Evolutionary conservation across 176 grass and related monocot genomes (phyloP), one percentile per base, ranked within the genome.

Genomic region (Triticum dicoccoides): DNA sequence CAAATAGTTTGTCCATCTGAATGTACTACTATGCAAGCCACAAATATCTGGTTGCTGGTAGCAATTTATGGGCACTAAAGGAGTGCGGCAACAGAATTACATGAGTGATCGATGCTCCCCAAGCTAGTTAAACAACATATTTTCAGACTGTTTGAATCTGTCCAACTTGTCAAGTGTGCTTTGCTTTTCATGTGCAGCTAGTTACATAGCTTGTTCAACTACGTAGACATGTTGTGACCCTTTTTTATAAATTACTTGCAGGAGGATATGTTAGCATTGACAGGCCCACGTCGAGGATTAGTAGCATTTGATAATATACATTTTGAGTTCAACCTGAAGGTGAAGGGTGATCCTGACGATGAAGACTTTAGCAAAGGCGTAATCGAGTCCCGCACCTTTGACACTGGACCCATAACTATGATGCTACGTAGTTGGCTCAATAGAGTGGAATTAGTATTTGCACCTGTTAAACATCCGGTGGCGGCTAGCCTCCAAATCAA

Each of bases 281-380:
- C 18, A 70, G 67, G 67, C 39, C 67, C 67, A 70, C 18, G 18
- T 21, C 33, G 67, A 70, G 67, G 67, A 70, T 70, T 70, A 69
- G 2, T 69, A 37, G 8, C 20, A 21, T 20, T 9, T 4, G 66
- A 69, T 37, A 9, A 4, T 69, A 70, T 70, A 11, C 37, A 38
- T 70, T 70, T 70, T 70, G 67, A 70, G 67, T 70, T 70, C 67
- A 38, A 70, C 21, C 33, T 70, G 21, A 70, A 70, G 34, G 34
- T 70, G 18, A 70, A 70, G 18, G 67, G 67, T 70, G 67, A 70
- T 21, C 67, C 33, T 11, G 67, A 70, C 6, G 67, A 70, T 42
- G 41, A 42, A 38, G 67, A 70, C 37, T 70, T 70, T 38, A 70
- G 67, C 18, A 70, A 70, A 70, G 34, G 68, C 21, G 34, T 71